These are phyloP conservation scores for Penicillium simplicissimum DNA, from an alignment of 495 filamentous ascomycete species.

Conservation along the genomic window DNA sequence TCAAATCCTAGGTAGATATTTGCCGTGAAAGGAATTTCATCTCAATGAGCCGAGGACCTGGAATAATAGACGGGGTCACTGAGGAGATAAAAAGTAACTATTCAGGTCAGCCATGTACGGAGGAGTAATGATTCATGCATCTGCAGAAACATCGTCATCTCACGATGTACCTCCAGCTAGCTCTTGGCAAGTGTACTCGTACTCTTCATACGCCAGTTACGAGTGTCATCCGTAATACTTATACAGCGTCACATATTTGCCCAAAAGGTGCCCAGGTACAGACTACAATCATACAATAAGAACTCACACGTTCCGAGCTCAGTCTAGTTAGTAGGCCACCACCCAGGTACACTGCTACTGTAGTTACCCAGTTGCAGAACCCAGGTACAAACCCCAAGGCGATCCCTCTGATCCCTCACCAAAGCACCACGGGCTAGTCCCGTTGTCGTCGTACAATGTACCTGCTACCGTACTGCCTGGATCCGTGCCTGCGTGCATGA, in stretches of 20 bases:
- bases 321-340: too few species aligned
- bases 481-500: constrained; percentile 21
- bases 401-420: not conserved
- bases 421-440: constrained; percentile 3
- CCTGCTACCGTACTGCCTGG: not conserved
- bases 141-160: not conserved
- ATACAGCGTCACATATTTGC: not conserved
- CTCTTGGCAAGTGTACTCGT: not conserved
- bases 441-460: not conserved
- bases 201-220: not conserved
- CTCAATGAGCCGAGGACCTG: not conserved
- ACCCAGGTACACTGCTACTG: not conserved
- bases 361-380: not conserved
- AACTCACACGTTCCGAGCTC: too few species aligned
- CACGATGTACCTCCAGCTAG: not conserved
- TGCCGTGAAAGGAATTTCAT: not conserved
- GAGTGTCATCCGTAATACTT: not conserved
- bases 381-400: not conserved
- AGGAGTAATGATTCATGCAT: too few species aligned
- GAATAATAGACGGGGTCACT: not conserved
- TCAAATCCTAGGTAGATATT: not conserved
- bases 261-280: not conserved
- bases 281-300: too few species aligned
- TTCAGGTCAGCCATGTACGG: not conserved
- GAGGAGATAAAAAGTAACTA: not conserved